Evolutionary conservation across 2,329 filamentous ascomycete species (phyloP), one percentile per base, ranked within the genome.

Genomic region (Fusarium sp.): DNA sequence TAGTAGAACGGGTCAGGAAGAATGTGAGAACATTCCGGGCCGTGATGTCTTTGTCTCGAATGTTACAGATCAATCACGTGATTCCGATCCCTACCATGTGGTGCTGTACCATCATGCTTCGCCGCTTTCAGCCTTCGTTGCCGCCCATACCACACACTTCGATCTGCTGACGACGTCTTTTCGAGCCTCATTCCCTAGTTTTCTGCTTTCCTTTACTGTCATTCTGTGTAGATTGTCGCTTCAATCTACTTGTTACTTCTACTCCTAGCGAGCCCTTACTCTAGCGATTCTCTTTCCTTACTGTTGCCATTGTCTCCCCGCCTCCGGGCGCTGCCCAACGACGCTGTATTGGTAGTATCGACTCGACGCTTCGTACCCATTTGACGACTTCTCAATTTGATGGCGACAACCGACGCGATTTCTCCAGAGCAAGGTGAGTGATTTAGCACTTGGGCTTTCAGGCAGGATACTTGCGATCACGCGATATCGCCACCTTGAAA

Each of bases 381-480:
- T 27, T 22, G 22, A 57, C 24, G 42, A 11, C 49, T 57, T 63
- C 47, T 56, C 46, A 59, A 66, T 58, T 59, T 63, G 56, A 76
- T 76, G 75, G 75, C 75, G 66, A 77, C 75, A 55, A 75, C 75
- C 58, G 75, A 77, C 50, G 52, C 70, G 18, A 59, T 75, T 32
- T 29, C 73, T 68, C 74, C 70, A 53, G 58, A 76, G 44, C 74
- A 76, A 56, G 75, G 75, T 77, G 59, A 66, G 66, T 61, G 1
- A 14, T 45, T 24, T 3, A 29, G 25, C 4, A 22, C 7, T 10
- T 42, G 6, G 9, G 18, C 5, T 20, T 34, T 16, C 11, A 8
- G 18, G 45, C 24, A 9, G 8, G 12, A 29, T 29, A 51, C 25
- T 24, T 59, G 34, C 44, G 40, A 51, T 57, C 34, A 44, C 32